Percentiles rank a stretch among this genome's conserved stretches.
Evolutionary conservation across 257 asterid species (phyloP).

Genomic region (Nicotiana attenuata): DNA sequence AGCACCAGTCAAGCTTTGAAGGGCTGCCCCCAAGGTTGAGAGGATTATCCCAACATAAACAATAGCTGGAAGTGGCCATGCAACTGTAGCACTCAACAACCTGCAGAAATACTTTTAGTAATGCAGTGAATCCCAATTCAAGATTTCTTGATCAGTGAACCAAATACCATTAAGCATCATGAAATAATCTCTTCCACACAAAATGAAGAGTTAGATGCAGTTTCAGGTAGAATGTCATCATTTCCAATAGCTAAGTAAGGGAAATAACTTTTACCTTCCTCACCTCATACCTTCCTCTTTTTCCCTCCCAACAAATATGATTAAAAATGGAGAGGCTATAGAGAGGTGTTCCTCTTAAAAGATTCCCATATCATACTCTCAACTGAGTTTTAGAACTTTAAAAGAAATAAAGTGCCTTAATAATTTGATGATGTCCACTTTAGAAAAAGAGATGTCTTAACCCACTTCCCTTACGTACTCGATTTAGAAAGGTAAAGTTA

Average conservation of each 20-base stretch:
- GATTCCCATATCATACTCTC: not conserved
- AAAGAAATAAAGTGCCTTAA: not conserved
- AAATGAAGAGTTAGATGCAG: not conserved
- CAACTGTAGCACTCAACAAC: conserved; percentile 95
- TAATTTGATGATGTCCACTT: not conserved
- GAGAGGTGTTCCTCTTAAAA: not conserved
- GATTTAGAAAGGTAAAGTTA: not conserved
- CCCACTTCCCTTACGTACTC: not conserved
- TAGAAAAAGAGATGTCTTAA: not conserved
- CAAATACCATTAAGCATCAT: not conserved
- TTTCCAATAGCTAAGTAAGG: not conserved
- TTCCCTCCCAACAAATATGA: not conserved
- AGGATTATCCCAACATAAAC: conserved; percentile 88
- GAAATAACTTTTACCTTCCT: not conserved
- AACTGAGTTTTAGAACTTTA: not conserved
- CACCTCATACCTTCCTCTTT: not conserved
- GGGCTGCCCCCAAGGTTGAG: conserved; percentile 98
- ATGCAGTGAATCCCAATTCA: conserved; percentile 6
- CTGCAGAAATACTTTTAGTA: conserved; percentile 44
- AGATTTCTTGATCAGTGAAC: not conserved
- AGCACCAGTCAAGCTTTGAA: conserved; percentile 96
- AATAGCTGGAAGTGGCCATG: conserved; percentile 95
- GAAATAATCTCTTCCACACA: not conserved
- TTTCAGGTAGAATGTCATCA: conserved; percentile 3
- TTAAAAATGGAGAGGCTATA: not conserved